Conservation (phyloP, 1,139 yeast genomes). For the Blastobotrys indianensis region DNA sequence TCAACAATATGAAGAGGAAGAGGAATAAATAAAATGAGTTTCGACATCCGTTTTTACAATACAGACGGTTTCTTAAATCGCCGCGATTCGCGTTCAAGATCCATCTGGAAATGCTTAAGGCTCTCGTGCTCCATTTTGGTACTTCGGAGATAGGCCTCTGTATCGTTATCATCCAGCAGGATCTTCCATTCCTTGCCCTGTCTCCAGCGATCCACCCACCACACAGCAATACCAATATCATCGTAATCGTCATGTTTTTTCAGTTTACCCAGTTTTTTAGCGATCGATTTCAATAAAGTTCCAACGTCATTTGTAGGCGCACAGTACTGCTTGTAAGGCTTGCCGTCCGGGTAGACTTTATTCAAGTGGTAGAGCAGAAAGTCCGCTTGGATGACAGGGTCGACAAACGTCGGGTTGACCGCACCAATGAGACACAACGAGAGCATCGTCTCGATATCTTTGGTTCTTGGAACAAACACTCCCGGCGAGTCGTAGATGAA, state of each 20-base stretch:
- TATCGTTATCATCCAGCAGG: conserved; percentile 34
- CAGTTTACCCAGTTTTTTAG: conserved; percentile 31
- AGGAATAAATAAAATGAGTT: conserved; percentile 5
- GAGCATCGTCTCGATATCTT: conserved; percentile 64
- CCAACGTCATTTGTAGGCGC: conserved; percentile 73
- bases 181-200: conserved; percentile 46
- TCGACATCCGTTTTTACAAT: background rate
- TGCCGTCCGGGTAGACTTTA: conserved; percentile 31
- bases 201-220: conserved; percentile 64
- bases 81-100: conserved; percentile 19
- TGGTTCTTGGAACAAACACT: conserved; percentile 59
- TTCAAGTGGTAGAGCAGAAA: conserved; percentile 72
- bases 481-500: conserved; percentile 90
- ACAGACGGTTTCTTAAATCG: conserved; percentile 8
- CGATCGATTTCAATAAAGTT: conserved; percentile 53
- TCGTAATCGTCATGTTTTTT: conserved; percentile 37
- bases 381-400: conserved; percentile 84
- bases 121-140: conserved; percentile 22
- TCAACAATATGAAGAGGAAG: conserved; percentile 17
- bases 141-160: conserved; percentile 19
- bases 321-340: conserved; percentile 37
- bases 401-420: conserved; percentile 63
- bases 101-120: conserved; percentile 23
- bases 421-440: conserved; percentile 72
- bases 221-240: conserved; percentile 58